These are phyloP conservation scores for Grosmannia serpens DNA, from an alignment of 2,329 filamentous ascomycete species.

Conservation along the genomic window DNA sequence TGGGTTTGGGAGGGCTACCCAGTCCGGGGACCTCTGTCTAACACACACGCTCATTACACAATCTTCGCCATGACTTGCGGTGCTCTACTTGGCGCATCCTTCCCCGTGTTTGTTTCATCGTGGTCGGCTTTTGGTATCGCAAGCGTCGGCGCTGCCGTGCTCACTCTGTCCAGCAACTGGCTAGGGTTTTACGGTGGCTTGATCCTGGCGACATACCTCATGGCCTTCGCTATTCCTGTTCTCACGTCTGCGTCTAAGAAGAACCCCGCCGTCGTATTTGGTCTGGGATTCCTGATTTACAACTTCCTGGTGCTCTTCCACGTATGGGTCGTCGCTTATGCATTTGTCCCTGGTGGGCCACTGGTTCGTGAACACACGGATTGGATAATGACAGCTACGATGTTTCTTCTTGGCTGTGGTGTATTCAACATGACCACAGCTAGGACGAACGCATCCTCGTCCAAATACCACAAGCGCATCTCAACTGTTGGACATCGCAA, in stretches of 20 bases:
- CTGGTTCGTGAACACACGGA: constrained; percentile 89
- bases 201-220: constrained; percentile 63
- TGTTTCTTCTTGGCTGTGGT: constrained; percentile 74
- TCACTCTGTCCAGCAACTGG: constrained; percentile 76
- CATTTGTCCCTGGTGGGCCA: constrained; percentile 90
- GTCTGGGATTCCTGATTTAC: constrained; percentile 80
- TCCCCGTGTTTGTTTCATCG: constrained; percentile 57
- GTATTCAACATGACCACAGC: constrained; percentile 57
- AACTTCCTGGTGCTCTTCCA: constrained; percentile 95
- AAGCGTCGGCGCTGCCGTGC: constrained; percentile 64
- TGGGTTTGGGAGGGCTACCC: constrained; percentile 98
- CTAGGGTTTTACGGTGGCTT: constrained; percentile 79
- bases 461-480: constrained; percentile 27
- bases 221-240: constrained; percentile 65
- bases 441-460: constrained; percentile 27
- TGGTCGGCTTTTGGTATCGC: constrained; percentile 73
- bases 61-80: constrained; percentile 79
- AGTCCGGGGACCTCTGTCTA: constrained; percentile 74
- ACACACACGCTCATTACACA: constrained; percentile 81
- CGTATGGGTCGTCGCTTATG: constrained; percentile 96
- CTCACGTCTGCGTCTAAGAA: constrained; percentile 67
- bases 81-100: constrained; percentile 62
- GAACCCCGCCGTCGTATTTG: constrained; percentile 70
- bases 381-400: constrained; percentile 83
- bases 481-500: constrained; percentile 31